Evolutionary conservation across 1,284 basidiomycete species (phyloP), one percentile per base, ranked within the genome.

Genomic region (Laetiporus sulphureus): DNA sequence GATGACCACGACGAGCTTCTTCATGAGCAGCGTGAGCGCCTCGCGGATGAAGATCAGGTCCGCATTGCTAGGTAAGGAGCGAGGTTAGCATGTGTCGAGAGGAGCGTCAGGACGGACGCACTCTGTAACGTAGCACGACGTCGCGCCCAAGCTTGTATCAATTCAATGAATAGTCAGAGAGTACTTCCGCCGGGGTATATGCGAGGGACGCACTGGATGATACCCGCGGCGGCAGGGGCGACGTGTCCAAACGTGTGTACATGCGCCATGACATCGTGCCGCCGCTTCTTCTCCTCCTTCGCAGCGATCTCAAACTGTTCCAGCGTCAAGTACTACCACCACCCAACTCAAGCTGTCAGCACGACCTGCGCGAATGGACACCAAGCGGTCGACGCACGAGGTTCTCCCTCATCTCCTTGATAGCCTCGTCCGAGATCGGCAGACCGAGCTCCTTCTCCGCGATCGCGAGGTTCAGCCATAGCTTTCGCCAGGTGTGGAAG

Each of bases 201-300:
- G 8, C 22, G 25, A 10, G 5, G 52, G n/a, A 66, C 83, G 52
- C 46, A 91, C 88, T 99, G 96, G 55, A 99, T 98, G 62, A 98
- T 97, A 12, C 92, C 91, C 8, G 95, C 95, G 12, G 95, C 95
- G 34, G 91, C 88, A 12, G 96, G 96, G 1, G 92, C 93, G 45
- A 96, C 88, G 23, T 75, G 75, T 10, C 95, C 95, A 62, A 97
- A 99, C 7, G 92, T 95, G 67, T 99, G 92, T 31, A 99, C 95
- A 63, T 99, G 95, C 0, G 95, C 95, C 95, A 99, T 99, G 40
- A 98, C 94, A 66, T 98, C 95, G 67, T 99, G 95, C n/a, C 95
- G 76, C 21, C 96, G 72, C 65, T 91, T 94, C 73, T 96, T 98
- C 69, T 99, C 95, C 64, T 99, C 96, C 49, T 79, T 72, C 0